These are phyloP conservation scores for Clavispora asparagi DNA, from an alignment of 805 yeast species.

Conservation along the genomic window DNA sequence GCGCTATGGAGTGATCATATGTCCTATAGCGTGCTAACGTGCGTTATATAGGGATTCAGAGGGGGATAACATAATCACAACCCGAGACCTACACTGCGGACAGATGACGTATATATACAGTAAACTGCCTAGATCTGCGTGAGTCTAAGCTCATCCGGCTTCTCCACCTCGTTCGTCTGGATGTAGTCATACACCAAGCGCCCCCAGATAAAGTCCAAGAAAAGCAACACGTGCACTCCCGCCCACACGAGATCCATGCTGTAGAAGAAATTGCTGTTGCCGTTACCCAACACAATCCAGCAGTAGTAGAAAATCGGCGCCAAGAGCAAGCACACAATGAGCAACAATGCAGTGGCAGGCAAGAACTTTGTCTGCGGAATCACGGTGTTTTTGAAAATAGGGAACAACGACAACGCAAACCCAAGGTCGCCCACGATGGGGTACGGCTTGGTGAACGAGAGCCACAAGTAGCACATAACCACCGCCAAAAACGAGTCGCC, in stretches of 20 bases:
- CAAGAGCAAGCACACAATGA: conserved; percentile 51
- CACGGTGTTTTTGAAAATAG: conserved; percentile 43
- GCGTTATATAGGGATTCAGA: too few species aligned
- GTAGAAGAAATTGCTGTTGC: conserved; percentile 93
- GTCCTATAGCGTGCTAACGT: too few species aligned
- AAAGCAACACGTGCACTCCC: conserved; percentile 57
- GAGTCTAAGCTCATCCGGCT: conserved; percentile 29
- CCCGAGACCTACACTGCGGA: too few species aligned
- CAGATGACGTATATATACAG: too few species aligned
- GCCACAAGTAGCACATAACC: conserved; percentile 37
- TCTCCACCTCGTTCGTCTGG: conserved; percentile 33
- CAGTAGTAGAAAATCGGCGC: conserved; percentile 88
- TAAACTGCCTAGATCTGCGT: conserved; percentile 38
- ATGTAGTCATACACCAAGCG: conserved; percentile 61
- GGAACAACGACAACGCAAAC: conserved; percentile 31
- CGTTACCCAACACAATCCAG: conserved; percentile 93
- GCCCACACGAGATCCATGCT: conserved; percentile 85
- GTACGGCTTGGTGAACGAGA: conserved; percentile 70
- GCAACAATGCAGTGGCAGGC: conserved; percentile 42
- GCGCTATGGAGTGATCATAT: too few species aligned
- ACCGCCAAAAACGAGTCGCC: conserved; percentile 58
- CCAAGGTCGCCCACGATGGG: conserved; percentile 80
- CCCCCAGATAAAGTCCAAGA: conserved; percentile 82
- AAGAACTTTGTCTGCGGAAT: conserved; percentile 44
- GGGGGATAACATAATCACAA: too few species aligned